Percentiles rank a stretch among this genome's conserved stretches.
These are phyloP conservation scores for Adansonia rubrostipa DNA, from an alignment of 441 rosid genomes.

Conservation along the genomic window DNA sequence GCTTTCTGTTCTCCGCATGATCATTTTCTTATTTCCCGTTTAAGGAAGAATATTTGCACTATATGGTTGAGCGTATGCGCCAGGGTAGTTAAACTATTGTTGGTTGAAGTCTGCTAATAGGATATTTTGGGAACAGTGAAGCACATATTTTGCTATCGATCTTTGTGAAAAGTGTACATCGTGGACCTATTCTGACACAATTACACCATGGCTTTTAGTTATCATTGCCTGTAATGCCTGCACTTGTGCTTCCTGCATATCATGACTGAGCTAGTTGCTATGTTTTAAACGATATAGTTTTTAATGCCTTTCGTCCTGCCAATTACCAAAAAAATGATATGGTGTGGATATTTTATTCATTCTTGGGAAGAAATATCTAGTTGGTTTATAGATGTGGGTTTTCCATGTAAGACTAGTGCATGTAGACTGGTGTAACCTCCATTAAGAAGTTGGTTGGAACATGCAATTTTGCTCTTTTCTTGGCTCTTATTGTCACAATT, in stretches of 20 bases:
- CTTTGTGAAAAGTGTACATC: not conserved
- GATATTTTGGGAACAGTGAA: conserved; percentile 8
- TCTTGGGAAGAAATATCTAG: conserved; percentile 15
- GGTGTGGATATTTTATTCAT: conserved; percentile 8
- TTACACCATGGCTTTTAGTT: conserved; percentile 20
- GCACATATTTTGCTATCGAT: not conserved
- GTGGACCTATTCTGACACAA: conserved; percentile 3
- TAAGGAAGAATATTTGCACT: not conserved
- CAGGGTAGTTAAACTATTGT: not conserved
- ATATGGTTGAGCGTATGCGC: conserved; percentile 13
- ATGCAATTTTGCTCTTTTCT: not conserved
- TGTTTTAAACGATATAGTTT: not conserved
- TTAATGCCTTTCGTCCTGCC: not conserved
- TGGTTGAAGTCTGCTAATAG: conserved; percentile 10
- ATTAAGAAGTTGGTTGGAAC: not conserved
- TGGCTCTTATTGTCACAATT: not conserved
- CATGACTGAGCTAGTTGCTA: conserved; percentile 12
- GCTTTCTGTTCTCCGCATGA: conserved; percentile 21
- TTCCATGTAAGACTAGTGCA: not conserved
- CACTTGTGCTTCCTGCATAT: conserved; percentile 8
- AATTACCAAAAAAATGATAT: conserved; percentile 1
- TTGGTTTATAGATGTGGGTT: conserved; percentile 11
- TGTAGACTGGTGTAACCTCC: conserved; percentile 16
- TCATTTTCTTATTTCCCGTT: not conserved
- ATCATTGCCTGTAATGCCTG: not conserved